Conservation (phyloP, 306 rosid genomes). For the barrel medic (Medicago truncatula) region MtrunA17r5.0-ANR NC_053042.1:48738501-48739000, state of each 20-base stretch:
- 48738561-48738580: slow-evolving; percentile 76
- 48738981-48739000: slow-evolving; percentile 70
- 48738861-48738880: slow-evolving; percentile 73
- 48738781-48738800: slow-evolving; percentile 58
- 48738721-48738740: slow-evolving; percentile 52
- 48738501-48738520: slow-evolving; percentile 97
- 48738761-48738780: slow-evolving; percentile 68
- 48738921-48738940: slow-evolving; percentile 64
- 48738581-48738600: slow-evolving; percentile 79
- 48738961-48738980: slow-evolving; percentile 77
- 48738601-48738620: slow-evolving; percentile 80
- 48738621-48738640: slow-evolving; percentile 83
- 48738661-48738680: slow-evolving; percentile 84
- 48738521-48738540: slow-evolving; percentile 75
- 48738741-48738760: slow-evolving; percentile 55
- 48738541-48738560: slow-evolving; percentile 85
- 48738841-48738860: slow-evolving; percentile 99
- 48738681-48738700: slow-evolving; percentile 62
- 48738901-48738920: slow-evolving; percentile 75
- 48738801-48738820: slow-evolving; percentile 15
- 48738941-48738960: slow-evolving; percentile 76
- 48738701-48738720: slow-evolving; percentile 61
- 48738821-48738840: slow-evolving; percentile 57
- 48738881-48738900: slow-evolving; percentile 83
- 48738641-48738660: slow-evolving; percentile 74